phyloP scores from a whole-genome alignment of 306 rosid species.

The Trifolium subterraneum region DNA sequence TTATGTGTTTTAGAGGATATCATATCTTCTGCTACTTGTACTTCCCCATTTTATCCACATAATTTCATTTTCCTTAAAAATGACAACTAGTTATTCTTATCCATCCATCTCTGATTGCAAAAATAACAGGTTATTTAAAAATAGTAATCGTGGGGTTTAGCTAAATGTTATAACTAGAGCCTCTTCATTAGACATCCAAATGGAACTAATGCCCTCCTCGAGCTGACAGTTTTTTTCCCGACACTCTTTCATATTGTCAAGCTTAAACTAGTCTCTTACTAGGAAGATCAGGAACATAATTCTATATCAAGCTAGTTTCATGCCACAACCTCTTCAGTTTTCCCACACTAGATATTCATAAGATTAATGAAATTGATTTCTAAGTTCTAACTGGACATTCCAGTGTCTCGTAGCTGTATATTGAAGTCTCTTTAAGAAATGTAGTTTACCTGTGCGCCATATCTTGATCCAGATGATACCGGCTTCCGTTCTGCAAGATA shows the following conservation, averaged over 20 bases:
- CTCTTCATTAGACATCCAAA: neutral
- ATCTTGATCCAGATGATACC: slow-evolving; percentile 67
- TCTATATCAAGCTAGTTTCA: slow-evolving; percentile 7
- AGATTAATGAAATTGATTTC: slow-evolving; percentile 4
- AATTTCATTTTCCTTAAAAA: neutral
- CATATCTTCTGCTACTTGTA: neutral
- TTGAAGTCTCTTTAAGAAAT: slow-evolving; percentile 23
- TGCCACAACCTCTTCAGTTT: slow-evolving; percentile 16
- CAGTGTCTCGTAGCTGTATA: slow-evolving; percentile 22
- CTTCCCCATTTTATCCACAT: neutral
- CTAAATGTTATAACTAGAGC: too few relatives aligned
- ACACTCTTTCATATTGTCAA: slow-evolving; percentile 7
- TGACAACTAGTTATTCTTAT: slow-evolving; percentile 9
- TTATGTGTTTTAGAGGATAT: neutral
- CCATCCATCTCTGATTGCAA: slow-evolving; percentile 4
- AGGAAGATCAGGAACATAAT: neutral
- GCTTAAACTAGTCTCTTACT: neutral
- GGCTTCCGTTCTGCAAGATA: slow-evolving; percentile 78
- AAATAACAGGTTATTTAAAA: neutral
- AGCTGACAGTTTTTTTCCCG: neutral
- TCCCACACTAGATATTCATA: slow-evolving; percentile 7
- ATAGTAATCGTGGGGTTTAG: too few relatives aligned
- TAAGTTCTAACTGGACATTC: slow-evolving; percentile 14
- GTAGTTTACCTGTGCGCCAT: slow-evolving; percentile 75
- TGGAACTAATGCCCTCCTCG: neutral